These are phyloP conservation scores for Wickerhamomyces silvicola DNA, from an alignment of 805 yeast species.

Conservation along the genomic window DNA sequence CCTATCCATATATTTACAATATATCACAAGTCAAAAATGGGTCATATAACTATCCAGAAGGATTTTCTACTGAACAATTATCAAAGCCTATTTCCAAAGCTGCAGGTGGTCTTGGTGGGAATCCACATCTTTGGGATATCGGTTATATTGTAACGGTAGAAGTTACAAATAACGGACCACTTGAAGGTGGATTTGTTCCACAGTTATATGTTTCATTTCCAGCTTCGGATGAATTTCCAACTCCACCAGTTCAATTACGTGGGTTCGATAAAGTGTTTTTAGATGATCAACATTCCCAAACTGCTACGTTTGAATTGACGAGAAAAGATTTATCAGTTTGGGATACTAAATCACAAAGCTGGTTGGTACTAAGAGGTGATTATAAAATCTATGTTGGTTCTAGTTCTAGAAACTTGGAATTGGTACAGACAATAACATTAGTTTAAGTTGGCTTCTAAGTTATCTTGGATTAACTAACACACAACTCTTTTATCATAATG, in stretches of 20 bases:
- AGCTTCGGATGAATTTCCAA: slow-evolving; percentile 25
- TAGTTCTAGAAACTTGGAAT: slow-evolving; percentile 36
- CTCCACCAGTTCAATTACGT: slow-evolving; percentile 45
- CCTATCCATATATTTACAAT: slow-evolving; percentile 40
- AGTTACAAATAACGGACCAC: slow-evolving; percentile 41
- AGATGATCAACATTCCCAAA: slow-evolving; percentile 29
- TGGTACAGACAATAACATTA: slow-evolving; percentile 27
- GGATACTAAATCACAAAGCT: slow-evolving; percentile 44
- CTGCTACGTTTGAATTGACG: slow-evolving; percentile 34
- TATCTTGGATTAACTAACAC: no score
- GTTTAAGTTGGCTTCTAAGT: no score
- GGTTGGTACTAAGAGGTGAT: slow-evolving; percentile 49
- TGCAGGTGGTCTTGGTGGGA: slow-evolving; percentile 49
- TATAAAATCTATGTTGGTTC: slow-evolving; percentile 44
- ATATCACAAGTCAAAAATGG: slow-evolving; percentile 10
- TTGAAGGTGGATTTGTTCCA: slow-evolving; percentile 40
- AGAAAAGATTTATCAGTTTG: slow-evolving; percentile 48
- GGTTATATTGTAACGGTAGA: slow-evolving; percentile 37
- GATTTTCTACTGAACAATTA: slow-evolving; percentile 21
- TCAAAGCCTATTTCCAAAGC: slow-evolving; percentile 18
- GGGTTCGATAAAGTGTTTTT: slow-evolving; percentile 49
- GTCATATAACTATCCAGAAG: slow-evolving; percentile 25
- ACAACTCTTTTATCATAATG: no score
- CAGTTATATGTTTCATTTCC: slow-evolving; percentile 51
- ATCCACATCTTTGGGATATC: slow-evolving; percentile 49